phyloP scores from a whole-genome alignment of 2,329 filamentous ascomycete species.

The Trichoderma polysporum region DNA sequence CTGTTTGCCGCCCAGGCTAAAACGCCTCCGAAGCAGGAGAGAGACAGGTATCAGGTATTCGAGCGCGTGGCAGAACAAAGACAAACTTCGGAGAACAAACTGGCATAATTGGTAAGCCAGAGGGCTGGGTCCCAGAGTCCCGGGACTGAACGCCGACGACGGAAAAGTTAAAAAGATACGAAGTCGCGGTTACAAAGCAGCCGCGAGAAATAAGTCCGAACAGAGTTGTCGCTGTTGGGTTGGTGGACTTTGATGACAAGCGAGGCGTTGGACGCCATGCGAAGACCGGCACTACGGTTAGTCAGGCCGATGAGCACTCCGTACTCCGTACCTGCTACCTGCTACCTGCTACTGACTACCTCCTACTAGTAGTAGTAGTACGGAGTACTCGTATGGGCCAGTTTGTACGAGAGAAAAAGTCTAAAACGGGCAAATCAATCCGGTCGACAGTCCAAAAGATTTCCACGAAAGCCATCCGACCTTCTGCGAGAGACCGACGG shows the following conservation, averaged over 20 bases:
- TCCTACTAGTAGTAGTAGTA: too few species aligned
- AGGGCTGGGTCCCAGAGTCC: neutral
- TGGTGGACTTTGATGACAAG: neutral
- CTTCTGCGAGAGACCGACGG: neutral
- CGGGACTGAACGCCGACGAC: neutral
- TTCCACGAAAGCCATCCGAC: neutral
- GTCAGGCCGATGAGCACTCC: neutral
- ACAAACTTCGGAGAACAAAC: neutral
- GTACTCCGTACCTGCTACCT: too few species aligned
- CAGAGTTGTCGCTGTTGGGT: neutral
- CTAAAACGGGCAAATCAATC: neutral
- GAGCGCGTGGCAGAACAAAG: slow-evolving; percentile 2
- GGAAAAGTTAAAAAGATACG: slow-evolving; percentile 12
- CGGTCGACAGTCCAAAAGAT: neutral
- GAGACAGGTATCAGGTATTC: neutral
- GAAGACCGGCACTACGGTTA: neutral
- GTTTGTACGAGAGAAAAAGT: neutral
- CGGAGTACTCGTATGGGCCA: neutral
- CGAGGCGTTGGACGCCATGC: too few species aligned
- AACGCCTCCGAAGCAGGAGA: slow-evolving; percentile 6
- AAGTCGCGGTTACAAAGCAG: neutral
- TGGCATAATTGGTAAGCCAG: neutral
- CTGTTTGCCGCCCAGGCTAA: slow-evolving; percentile 16
- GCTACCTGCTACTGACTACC: too few species aligned
- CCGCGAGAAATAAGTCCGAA: neutral